Base-by-base conservation (phyloP, 352 stramenopile species). In the Globisporangium nodosum region DNA sequence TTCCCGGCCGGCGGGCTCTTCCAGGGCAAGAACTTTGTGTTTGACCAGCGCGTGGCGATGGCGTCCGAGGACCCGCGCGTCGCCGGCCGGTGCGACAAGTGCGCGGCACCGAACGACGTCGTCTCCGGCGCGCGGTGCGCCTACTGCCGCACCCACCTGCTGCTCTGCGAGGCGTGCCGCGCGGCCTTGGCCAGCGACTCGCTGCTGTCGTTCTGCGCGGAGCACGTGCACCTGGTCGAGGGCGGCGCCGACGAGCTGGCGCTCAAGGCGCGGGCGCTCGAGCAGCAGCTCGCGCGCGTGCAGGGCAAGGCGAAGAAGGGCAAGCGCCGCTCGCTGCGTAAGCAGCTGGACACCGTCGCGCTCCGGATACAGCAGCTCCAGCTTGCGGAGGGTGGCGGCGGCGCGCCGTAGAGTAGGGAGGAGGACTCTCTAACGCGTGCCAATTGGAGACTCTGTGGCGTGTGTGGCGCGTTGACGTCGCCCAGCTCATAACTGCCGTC, bases 1-100 rank as follows among this genome's bases (percentile, higher is more conserved):
- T 92, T 83, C 54, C 78, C 81, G 1, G 78, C 87, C 57, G 83
- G 85, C 13, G 82, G 76, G 0, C 62, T 81, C 31, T 95, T 92
- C 66, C 68, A 82, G 12, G 83, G 84, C 68, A 91, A 95, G 62
- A 92, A 91, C 66, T 95, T 92, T 60, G 84, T 94, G 46, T 95
- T 93, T 48, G 85, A 95, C 56, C 68, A 92, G 64, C 81, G 85
- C 9, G 82, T 93, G 27, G 71, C 81, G 2, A 76, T 95, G 60
- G 70, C 71, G 24, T 85, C 78, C 15, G 58, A 72, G 15, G 76
- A 85, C 37, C 53, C 69, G 52, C 72, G 68, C 3, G 55, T 96
- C 49, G 79, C 83, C 18, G 86, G 86, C 0, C 67, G 74, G 50
- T 96, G 86, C 58, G 71, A 78, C 30, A 62, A 58, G 11, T 96